Percentiles rank a stretch among this genome's conserved stretches.
Evolutionary conservation across 73 alveolate species (phyloP).

Genomic region (Urostyla sp.): DNA sequence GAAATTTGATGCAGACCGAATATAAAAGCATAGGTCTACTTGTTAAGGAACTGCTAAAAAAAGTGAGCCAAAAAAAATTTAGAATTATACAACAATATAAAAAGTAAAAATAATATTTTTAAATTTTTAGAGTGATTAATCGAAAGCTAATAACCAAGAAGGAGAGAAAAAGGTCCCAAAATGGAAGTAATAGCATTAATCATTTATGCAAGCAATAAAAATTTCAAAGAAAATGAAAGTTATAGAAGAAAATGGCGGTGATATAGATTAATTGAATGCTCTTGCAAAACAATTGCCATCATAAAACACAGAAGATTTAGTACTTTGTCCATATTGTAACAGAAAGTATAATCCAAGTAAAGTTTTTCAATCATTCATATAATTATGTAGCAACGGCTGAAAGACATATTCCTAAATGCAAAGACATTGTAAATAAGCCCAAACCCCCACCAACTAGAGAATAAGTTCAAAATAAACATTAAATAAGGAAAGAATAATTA

Average conservation of each 20-base stretch:
- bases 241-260: constrained; percentile 85
- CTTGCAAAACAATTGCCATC: constrained; percentile 49
- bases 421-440: constrained; percentile 67
- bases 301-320: constrained; percentile 42
- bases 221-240: constrained; percentile 72
- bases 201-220: constrained; percentile 65
- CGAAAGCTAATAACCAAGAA: neutral
- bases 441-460: constrained; percentile 60
- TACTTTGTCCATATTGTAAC: constrained; percentile 64
- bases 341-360: constrained; percentile 66
- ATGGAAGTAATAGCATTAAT: constrained; percentile 83
- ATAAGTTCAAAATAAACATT: neutral
- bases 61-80: no score
- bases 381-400: constrained; percentile 52
- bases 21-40: constrained; percentile 42
- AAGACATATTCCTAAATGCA: constrained; percentile 77
- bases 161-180: constrained; percentile 30
- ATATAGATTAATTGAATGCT: constrained; percentile 59
- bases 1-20: constrained; percentile 61
- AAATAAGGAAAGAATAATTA: neutral
- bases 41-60: constrained; percentile 36
- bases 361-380: no score
- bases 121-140: neutral
- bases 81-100: no score
- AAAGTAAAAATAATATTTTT: no score